Conservation (phyloP, 208 protist genomes). For the Endotrypanum monterogeii region DNA sequence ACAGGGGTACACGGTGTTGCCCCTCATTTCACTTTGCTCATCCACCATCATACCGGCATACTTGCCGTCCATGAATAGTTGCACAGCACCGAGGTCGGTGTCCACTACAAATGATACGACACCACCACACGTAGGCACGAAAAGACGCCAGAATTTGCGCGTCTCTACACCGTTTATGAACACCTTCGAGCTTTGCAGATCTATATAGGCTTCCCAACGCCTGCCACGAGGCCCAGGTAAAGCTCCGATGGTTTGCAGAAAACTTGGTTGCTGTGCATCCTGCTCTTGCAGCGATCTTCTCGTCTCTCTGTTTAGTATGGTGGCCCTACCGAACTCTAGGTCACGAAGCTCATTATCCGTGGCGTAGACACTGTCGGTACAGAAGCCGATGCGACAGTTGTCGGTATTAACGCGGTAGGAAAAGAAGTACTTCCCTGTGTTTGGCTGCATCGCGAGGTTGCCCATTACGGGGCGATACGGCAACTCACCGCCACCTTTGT, state of each 20-base stretch:
- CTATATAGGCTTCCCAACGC: constrained; percentile 48
- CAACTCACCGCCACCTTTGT: constrained; percentile 56
- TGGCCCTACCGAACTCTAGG: constrained; percentile 37
- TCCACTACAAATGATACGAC: constrained; percentile 83
- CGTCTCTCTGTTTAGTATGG: not conserved
- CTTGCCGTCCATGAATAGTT: constrained; percentile 79
- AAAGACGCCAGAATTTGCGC: constrained; percentile 78
- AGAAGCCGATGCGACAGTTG: constrained; percentile 77
- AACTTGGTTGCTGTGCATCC: constrained; percentile 25
- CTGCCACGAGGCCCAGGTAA: constrained; percentile 17
- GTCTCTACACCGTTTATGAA: constrained; percentile 60
- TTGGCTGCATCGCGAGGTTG: constrained; percentile 52
- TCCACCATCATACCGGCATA: constrained; percentile 82
- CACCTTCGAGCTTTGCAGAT: constrained; percentile 75
- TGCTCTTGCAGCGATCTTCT: constrained; percentile 17
- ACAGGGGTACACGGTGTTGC: constrained; percentile 71
- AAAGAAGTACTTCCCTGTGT: constrained; percentile 80
- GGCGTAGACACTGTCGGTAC: constrained; percentile 49
- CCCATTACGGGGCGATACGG: constrained; percentile 73
- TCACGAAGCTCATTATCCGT: constrained; percentile 37
- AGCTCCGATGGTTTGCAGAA: constrained; percentile 45
- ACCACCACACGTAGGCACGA: constrained; percentile 65
- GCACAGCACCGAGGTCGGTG: constrained; percentile 74
- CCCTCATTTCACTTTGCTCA: constrained; percentile 43
- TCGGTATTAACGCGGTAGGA: constrained; percentile 78